Evolutionary conservation across 2,329 filamentous ascomycete species (phyloP), one percentile per base, ranked within the genome.

Genomic region (Colletotrichum lentis): DNA sequence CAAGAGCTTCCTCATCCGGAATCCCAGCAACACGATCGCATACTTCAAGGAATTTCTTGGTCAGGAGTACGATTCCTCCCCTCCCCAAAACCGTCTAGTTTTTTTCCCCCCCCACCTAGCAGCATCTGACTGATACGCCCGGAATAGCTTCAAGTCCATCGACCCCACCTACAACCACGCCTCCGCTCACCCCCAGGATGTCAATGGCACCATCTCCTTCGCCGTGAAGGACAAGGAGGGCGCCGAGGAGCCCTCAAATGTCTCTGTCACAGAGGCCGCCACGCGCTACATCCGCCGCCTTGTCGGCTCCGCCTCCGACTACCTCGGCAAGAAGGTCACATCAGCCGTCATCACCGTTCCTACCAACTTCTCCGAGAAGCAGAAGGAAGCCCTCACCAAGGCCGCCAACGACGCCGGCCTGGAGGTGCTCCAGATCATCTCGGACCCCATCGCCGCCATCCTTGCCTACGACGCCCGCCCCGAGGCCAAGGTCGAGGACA

Each of bases 11-110:
- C 88, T 98, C 67, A 87, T 98, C 73, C 91, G 96, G 77, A 98
- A 99, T 81, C 86, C 93, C 72, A 88, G 88, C 79, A 98, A 98
- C 86, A 97, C 96, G 24, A 88, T 97, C 77, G 92, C 93, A 77
- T 97, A 93, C 84, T 99, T 98, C 86, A 90, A 94, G 81, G 96
- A 99, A 77, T 97, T 94, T 80, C 82, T 99, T 61, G 96, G 96
- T 74, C 92, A 97, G 86, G 91, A 97, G 91, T 96, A 89, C 68
- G 88, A 78, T 37, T 35, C 3, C 3, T 22, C 31, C 44, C 20
- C n/a, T 41, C 10, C 4, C n/a, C 2, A 35, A 35, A 35, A 35
- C 10, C 14, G 12, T 31, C 20, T n/a, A n/a, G n/a, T 35, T 18
- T 22, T 12, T 43, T 67, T 69, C n/a, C n/a, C n/a, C n/a, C n/a